Evolutionary conservation across 73 alveolate genomes (phyloP), one percentile per base, ranked within the genome.

Genomic region (Tetrahymena malaccensis): DNA sequence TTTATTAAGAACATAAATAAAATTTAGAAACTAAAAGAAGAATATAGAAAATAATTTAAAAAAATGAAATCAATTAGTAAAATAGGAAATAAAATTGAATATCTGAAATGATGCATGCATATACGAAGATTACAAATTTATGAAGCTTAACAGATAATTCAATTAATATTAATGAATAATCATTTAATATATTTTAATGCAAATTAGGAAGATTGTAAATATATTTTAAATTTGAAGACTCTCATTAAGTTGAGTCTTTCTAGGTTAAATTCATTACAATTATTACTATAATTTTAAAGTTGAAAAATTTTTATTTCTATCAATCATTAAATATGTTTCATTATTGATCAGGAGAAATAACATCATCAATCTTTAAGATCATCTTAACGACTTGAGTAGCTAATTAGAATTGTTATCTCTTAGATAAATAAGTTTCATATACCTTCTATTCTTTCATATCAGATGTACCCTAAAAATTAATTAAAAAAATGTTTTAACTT

Each of bases 291-390:
- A 50, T 70, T 22, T 70, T 70, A n/a, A 85, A 85, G 94, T 85
- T 85, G 58, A 85, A 38, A 43, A 43, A 38, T 27, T 25, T 50
- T 50, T 50, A 35, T 22, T 38, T 38, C 35, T n/a, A 27, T 85
- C 35, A 85, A n/a, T 43, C 55, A 85, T 43, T 27, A 57, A 25
- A 50, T 93, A 7, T 50, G 7, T 50, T 43, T 43, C 85, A 43
- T 34, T 95, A 95, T 21, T 95, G 95, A 55, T 95, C 97, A 43
- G 97, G 97, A 34, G 95, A 89, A 94, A 99, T 98, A 93, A 99
- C 99, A 96, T 99, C 99, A 96, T 99, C 99, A 93, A 99, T 99
- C 97, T 99, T 99, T 85, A 99, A 97, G 96, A 99, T 99, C 99
- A 99, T 99, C 97, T 99, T 99, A 43, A 98, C 99, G 38, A 99